Conservation (phyloP, 768 basidiomycete genomes). For the Tricholoma terreum region DNA sequence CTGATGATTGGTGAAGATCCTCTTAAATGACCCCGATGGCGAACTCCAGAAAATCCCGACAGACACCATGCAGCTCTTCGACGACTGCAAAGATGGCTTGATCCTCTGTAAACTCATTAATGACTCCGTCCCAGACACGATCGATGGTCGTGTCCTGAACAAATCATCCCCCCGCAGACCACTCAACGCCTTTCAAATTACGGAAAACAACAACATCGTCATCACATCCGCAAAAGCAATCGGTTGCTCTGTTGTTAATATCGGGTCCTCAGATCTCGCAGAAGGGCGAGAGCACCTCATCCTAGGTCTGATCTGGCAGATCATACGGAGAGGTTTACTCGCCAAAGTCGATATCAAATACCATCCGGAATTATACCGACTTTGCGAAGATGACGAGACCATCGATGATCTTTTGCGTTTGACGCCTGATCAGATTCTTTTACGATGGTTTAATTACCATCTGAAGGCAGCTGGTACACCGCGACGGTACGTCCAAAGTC, state of each 20-base stretch:
- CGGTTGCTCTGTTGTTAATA: conserved; percentile 98
- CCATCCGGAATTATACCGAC: conserved; percentile 93
- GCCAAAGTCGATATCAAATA: conserved; percentile 97
- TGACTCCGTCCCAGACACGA: conserved; percentile 98
- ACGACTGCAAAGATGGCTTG: conserved; percentile 93
- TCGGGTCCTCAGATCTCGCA: conserved; percentile 88
- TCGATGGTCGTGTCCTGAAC: conserved; percentile 97
- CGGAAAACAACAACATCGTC: conserved; percentile 99
- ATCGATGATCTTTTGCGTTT: conserved; percentile 91
- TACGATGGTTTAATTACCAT: conserved; percentile 99
- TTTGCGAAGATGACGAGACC: conserved; percentile 97
- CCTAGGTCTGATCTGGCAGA: conserved; percentile 97
- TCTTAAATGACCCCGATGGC: conserved; percentile 86
- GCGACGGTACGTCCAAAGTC: conserved; percentile 50
- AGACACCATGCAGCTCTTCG: conserved; percentile 97
- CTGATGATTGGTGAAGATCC: conserved; percentile 53
- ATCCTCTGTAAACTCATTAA: conserved; percentile 98
- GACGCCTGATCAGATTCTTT: conserved; percentile 94
- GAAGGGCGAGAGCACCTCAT: conserved; percentile 96
- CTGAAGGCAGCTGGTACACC: conserved; percentile 93
- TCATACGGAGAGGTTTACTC: conserved; percentile 91
- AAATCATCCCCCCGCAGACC: conserved; percentile 77
- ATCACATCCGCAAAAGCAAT: conserved; percentile 98
- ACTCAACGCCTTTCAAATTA: conserved; percentile 97
- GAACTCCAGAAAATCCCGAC: conserved; percentile 88